A percentile compares a stretch with the other conserved stretches of the same genome.
Conservation (phyloP, 2,329 filamentous ascomycete species). For the Fusarium sp. region DNA sequence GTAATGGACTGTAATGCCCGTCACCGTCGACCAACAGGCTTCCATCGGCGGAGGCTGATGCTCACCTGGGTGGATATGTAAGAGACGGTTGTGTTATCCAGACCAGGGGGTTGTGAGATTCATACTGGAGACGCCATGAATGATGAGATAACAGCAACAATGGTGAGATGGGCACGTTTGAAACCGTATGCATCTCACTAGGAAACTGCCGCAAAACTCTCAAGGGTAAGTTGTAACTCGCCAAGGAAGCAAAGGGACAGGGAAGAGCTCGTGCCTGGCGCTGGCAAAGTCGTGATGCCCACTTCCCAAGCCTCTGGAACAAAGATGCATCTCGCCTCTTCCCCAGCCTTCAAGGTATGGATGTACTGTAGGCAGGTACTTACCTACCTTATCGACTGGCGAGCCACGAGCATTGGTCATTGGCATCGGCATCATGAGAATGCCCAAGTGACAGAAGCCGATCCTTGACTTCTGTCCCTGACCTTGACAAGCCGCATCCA, state of each 20-base stretch:
- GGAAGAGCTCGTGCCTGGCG: not conserved
- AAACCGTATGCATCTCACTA: not conserved
- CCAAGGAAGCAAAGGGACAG: not conserved
- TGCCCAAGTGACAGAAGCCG: conserved; percentile 7
- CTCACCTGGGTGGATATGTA: conserved; percentile 4
- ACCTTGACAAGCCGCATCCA: not conserved
- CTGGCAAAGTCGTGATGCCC: not conserved
- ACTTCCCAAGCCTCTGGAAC: conserved; percentile 5
- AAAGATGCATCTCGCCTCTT: conserved; percentile 15
- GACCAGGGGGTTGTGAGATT: not conserved
- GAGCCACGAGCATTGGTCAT: not conserved
- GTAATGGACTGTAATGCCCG: conserved; percentile 6
- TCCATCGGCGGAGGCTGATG: conserved; percentile 1
- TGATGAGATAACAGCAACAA: conserved; percentile 19
- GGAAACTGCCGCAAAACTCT: not conserved
- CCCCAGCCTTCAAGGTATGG: conserved; percentile 10
- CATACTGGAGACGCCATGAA: not conserved
- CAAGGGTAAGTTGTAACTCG: not conserved
- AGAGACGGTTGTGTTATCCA: not conserved
- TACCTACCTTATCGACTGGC: not conserved
- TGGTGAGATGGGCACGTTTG: conserved; percentile 22
- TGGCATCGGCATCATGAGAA: conserved; percentile 16
- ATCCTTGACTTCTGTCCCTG: not conserved
- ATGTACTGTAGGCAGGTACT: not conserved
- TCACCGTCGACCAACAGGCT: conserved; percentile 23